Evolutionary conservation across 1,139 yeast species (phyloP).

Genomic region (Yarrowia galli): DNA sequence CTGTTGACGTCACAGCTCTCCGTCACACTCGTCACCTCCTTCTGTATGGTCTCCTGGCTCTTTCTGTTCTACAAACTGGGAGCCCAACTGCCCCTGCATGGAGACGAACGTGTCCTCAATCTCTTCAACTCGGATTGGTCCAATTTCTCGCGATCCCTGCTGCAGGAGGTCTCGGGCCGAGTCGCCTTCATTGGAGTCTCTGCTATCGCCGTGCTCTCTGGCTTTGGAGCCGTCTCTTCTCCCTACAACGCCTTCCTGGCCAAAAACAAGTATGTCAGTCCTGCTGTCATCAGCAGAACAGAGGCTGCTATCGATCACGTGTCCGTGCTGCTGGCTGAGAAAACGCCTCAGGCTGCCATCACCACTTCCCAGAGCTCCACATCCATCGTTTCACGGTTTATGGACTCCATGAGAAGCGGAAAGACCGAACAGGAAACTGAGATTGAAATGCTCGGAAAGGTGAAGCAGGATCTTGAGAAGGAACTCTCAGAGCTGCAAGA

Average conservation of each 20-base stretch:
- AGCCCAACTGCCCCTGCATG: slow-evolving; percentile 47
- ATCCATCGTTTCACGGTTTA: slow-evolving; percentile 26
- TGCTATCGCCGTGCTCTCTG: slow-evolving; percentile 72
- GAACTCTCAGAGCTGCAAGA: slow-evolving; percentile 48
- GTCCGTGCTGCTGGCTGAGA: slow-evolving; percentile 23
- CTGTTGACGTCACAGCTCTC: slow-evolving; percentile 7
- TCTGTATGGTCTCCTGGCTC: slow-evolving; percentile 45
- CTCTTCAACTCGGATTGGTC: slow-evolving; percentile 41
- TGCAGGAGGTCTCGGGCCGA: slow-evolving; percentile 58
- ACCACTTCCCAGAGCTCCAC: slow-evolving; percentile 29
- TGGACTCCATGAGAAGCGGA: slow-evolving; percentile 31
- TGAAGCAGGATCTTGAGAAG: slow-evolving; percentile 47
- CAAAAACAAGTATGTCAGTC: slow-evolving; percentile 40
- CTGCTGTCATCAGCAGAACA: slow-evolving; percentile 50
- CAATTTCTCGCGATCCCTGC: slow-evolving; percentile 44
- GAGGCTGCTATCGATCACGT: slow-evolving; percentile 48
- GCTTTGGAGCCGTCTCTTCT: slow-evolving; percentile 78
- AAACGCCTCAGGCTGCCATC: slow-evolving; percentile 25
- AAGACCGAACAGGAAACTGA: slow-evolving; percentile 58
- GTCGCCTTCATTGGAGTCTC: slow-evolving; percentile 76
- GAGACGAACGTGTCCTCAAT: slow-evolving; percentile 12
- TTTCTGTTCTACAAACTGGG: slow-evolving; percentile 49
- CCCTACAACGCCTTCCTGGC: slow-evolving; percentile 57
- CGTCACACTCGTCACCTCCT: neutral
- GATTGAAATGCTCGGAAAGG: slow-evolving; percentile 67